Evolutionary conservation across 352 stramenopile genomes (phyloP).

Genomic region (Nothophytophthora sp.): DNA sequence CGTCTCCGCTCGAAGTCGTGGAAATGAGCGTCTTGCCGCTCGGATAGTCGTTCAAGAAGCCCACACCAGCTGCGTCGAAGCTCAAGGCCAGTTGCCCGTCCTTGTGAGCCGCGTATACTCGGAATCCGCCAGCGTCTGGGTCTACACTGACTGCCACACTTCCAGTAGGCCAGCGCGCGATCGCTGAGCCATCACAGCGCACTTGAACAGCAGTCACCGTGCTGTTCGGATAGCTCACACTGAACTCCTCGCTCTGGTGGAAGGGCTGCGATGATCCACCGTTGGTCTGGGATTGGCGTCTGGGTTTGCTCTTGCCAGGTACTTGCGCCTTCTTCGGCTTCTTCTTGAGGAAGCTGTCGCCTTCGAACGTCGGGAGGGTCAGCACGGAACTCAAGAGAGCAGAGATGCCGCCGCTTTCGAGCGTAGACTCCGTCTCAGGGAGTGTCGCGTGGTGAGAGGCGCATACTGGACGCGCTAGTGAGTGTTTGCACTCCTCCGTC

Average conservation of each 20-base stretch:
- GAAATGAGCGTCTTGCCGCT: constrained; percentile 75
- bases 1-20: constrained; percentile 63
- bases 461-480: too few relatives aligned
- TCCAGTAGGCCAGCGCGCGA: constrained; percentile 69
- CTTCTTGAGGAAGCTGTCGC: constrained; percentile 41
- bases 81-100: constrained; percentile 68
- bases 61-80: constrained; percentile 62
- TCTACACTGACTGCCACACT: constrained; percentile 72
- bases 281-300: constrained; percentile 1
- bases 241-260: constrained; percentile 38
- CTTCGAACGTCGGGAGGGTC: constrained; percentile 48
- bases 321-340: constrained; percentile 21
- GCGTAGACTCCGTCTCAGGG: neutral
- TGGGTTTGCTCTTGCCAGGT: constrained; percentile 13
- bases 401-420: constrained; percentile 15
- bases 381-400: constrained; percentile 54
- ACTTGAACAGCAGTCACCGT: constrained; percentile 54
- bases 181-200: constrained; percentile 57
- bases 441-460: too few relatives aligned
- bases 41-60: constrained; percentile 81
- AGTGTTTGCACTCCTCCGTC: neutral
- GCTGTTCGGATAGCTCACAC: constrained; percentile 46
- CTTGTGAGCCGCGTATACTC: constrained; percentile 71
- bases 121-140: constrained; percentile 42
- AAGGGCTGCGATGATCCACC: constrained; percentile 15